Evolutionary conservation across 2,329 filamentous ascomycete genomes (phyloP), one percentile per base, ranked within the genome.

Genomic region (Pseudopyricularia javanii): DNA sequence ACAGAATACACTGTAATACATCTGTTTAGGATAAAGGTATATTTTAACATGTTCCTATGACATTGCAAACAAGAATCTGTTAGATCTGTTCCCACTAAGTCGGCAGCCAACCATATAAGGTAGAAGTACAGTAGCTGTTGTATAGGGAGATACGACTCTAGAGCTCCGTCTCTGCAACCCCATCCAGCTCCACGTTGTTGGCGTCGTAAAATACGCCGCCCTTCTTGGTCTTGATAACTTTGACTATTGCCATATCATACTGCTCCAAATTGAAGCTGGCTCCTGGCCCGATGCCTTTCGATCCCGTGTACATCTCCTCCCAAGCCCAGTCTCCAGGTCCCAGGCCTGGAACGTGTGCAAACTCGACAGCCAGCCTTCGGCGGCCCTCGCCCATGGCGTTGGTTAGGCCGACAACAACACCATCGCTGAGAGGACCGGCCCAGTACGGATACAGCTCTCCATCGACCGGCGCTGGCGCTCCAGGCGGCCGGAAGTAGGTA

Each of bases 371-470:
- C 26, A 74, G 63, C n/a, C 68, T 66, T 11, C 68, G 64, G 50
- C 62, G 64, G 52, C 68, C 70, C 22, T 20, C 24, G 22, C 40
- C 40, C 40, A 45, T 45, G 11, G 70, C 58, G 0, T 73, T 68
- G 1, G 61, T 60, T 4, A 75, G 57, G n/a, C 65, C 66, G 17
- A 68, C 60, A 1, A 62, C 61, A 1, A 64, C 60, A 20, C 71
- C 66, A 11, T 65, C 64, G 32, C 61, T 63, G 7, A 61, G 66
- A 56, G 54, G 64, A 50, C 54, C 71, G 60, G 52, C 70, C 71
- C 59, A 75, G 69, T 59, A 75, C 53, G 47, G 72, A 58, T 57
- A 73, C 58, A 55, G 66, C 65, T 47, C 68, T 59, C 71, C 71
- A 64, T 8, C 66, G 50, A 56, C 67, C 59, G 60, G 75, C 68